Conservation (phyloP, 1,139 yeast species). For the Magnusiomyces sp. region DNA sequence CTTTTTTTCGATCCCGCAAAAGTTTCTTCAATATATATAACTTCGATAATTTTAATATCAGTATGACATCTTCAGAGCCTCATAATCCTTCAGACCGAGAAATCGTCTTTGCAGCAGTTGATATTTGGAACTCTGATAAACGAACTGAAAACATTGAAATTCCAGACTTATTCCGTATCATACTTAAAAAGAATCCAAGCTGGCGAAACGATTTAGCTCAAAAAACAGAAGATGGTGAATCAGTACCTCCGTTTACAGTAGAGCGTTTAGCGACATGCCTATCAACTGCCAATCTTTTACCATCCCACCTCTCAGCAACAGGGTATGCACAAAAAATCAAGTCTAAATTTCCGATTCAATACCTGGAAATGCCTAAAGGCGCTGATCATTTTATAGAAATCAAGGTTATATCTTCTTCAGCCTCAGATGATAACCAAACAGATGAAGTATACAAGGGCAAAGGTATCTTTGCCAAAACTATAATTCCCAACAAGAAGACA, state of each 20-base stretch:
- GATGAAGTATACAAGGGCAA: slow-evolving; percentile 23
- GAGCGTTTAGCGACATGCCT: slow-evolving; percentile 8
- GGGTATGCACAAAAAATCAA: slow-evolving; percentile 36
- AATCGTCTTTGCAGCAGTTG: slow-evolving; percentile 52
- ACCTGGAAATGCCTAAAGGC: slow-evolving; percentile 39
- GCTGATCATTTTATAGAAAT: not conserved
- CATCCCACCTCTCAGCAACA: slow-evolving; percentile 4
- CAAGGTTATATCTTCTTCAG: not conserved
- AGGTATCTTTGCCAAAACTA: slow-evolving; percentile 30
- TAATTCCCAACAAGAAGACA: slow-evolving; percentile 39
- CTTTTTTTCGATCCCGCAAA: no score
- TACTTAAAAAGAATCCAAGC: slow-evolving; percentile 39
- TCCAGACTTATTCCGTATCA: slow-evolving; percentile 43
- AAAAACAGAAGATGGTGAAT: slow-evolving; percentile 43
- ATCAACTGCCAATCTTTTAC: slow-evolving; percentile 18
- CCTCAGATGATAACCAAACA: not conserved
- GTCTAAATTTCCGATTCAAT: slow-evolving; percentile 44
- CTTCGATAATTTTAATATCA: no score
- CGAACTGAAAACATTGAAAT: slow-evolving; percentile 51
- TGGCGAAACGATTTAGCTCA: slow-evolving; percentile 5
- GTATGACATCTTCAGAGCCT: no score
- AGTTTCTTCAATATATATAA: no score
- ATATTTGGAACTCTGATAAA: slow-evolving; percentile 63
- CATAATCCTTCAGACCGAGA: slow-evolving; percentile 52
- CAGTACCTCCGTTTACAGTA: slow-evolving; percentile 36